Evolutionary conservation across 2,329 filamentous ascomycete genomes (phyloP).

Genomic region (Pseudogymnoascus sp.): DNA sequence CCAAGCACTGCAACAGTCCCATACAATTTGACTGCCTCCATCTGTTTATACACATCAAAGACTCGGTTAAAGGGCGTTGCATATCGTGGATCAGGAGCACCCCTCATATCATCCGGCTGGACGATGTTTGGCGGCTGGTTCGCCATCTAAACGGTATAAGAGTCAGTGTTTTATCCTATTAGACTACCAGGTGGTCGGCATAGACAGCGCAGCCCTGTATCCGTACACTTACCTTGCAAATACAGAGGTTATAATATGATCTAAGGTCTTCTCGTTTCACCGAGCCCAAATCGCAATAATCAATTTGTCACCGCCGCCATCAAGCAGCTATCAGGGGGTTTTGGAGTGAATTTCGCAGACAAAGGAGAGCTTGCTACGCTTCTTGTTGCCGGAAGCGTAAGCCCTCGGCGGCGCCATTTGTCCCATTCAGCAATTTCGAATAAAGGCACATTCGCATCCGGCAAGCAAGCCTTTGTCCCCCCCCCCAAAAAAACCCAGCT

Average conservation of each 20-base stretch:
- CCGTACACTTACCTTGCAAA: not conserved
- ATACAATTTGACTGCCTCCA: not conserved
- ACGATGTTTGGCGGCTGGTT: too few relatives aligned
- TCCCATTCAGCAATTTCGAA: not conserved
- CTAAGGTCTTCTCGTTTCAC: not conserved
- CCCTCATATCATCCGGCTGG: not conserved
- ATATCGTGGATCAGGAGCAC: not conserved
- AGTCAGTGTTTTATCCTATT: not conserved
- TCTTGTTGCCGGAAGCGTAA: not conserved
- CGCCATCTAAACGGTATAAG: not conserved
- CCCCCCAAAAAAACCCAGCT: not conserved
- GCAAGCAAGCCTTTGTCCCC: not conserved
- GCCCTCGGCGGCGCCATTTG: not conserved
- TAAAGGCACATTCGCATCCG: constrained; percentile 1
- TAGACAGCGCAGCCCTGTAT: not conserved
- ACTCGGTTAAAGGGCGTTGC: not conserved
- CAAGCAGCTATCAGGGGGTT: not conserved
- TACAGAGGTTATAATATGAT: not conserved
- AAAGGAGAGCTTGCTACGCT: not conserved
- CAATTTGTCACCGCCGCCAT: not conserved
- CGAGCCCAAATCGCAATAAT: not conserved
- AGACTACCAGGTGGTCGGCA: too few relatives aligned
- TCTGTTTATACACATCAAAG: not conserved
- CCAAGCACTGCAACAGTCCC: not conserved
- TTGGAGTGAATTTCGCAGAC: not conserved